phyloP scores from a whole-genome alignment of 1,139 yeast species.

The Scheffersomyces illinoinensis region DNA sequence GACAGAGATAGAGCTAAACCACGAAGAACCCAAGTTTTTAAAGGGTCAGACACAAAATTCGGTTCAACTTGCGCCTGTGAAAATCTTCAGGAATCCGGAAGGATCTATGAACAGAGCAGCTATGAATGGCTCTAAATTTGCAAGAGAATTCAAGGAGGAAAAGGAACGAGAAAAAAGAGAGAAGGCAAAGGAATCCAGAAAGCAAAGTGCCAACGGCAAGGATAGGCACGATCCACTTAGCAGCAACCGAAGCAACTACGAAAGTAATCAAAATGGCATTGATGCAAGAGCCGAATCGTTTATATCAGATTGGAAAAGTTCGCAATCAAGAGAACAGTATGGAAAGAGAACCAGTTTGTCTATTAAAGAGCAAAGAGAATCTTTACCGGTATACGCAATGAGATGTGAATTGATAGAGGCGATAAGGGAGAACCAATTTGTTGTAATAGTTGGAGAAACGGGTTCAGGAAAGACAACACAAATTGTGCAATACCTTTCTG shows the following conservation, averaged over 20 bases:
- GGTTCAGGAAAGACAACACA: slow-evolving; percentile 34
- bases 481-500: slow-evolving; percentile 39
- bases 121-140: slow-evolving; percentile 68
- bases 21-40: slow-evolving; percentile 71
- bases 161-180: slow-evolving; percentile 53
- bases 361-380: slow-evolving; percentile 65
- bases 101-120: slow-evolving; percentile 83
- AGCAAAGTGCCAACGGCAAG: slow-evolving; percentile 23
- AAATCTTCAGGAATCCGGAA: slow-evolving; percentile 68
- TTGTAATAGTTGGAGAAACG: slow-evolving; percentile 50
- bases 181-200: slow-evolving; percentile 31
- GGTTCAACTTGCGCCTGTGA: slow-evolving; percentile 50
- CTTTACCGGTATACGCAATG: slow-evolving; percentile 73
- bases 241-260: slow-evolving; percentile 1
- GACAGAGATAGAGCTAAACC: slow-evolving; percentile 71
- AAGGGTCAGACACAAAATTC: slow-evolving; percentile 52
- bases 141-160: slow-evolving; percentile 64
- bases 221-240: slow-evolving; percentile 46
- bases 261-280: slow-evolving; percentile 3
- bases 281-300: slow-evolving; percentile 6
- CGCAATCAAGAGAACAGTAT: slow-evolving; percentile 41
- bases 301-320: slow-evolving; percentile 52
- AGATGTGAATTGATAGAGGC: slow-evolving; percentile 58
- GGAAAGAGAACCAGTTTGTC: slow-evolving; percentile 56
- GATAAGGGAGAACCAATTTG: slow-evolving; percentile 47